Conservation (phyloP, 2,329 filamentous ascomycete genomes). For the Exophiala calicioides region DNA sequence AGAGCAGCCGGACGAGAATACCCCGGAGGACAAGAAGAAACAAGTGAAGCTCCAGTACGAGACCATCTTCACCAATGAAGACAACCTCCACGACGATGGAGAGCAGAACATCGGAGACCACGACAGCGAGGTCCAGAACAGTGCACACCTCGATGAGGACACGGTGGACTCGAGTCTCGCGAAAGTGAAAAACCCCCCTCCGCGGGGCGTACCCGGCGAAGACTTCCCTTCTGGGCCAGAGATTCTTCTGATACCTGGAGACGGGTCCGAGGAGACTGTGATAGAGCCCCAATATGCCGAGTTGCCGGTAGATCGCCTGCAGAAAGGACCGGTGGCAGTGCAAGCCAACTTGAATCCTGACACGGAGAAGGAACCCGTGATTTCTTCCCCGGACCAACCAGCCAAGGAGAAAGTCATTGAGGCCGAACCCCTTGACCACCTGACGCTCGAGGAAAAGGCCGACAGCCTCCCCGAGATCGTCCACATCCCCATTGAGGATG, state of each 20-base stretch:
- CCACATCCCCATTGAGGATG: slow-evolving; percentile 22
- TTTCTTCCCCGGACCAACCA: not conserved
- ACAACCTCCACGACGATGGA: not conserved
- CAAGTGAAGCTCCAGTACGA: slow-evolving; percentile 2
- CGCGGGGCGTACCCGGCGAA: not conserved
- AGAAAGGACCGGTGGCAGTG: slow-evolving; percentile 14
- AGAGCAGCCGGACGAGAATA: not conserved
- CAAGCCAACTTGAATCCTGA: slow-evolving; percentile 14
- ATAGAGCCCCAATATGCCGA: slow-evolving; percentile 4
- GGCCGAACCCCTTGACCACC: slow-evolving; percentile 10
- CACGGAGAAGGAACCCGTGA: not conserved
- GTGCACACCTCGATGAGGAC: not conserved
- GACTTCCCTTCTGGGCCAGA: slow-evolving; percentile 8
- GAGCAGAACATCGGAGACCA: not conserved
- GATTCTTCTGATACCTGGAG: slow-evolving; percentile 10
- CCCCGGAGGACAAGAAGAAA: not conserved
- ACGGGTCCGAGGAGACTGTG: slow-evolving; percentile 1
- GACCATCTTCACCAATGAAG: not conserved
- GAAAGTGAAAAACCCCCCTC: too few relatives aligned
- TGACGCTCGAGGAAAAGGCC: slow-evolving; percentile 19
- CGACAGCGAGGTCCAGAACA: not conserved
- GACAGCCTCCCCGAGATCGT: slow-evolving; percentile 22
- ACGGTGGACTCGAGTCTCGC: too few relatives aligned
- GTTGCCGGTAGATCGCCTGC: slow-evolving; percentile 1
- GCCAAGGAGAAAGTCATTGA: slow-evolving; percentile 11